Evolutionary conservation across 805 yeast genomes (phyloP).

Genomic region (Torulaspora indica): DNA sequence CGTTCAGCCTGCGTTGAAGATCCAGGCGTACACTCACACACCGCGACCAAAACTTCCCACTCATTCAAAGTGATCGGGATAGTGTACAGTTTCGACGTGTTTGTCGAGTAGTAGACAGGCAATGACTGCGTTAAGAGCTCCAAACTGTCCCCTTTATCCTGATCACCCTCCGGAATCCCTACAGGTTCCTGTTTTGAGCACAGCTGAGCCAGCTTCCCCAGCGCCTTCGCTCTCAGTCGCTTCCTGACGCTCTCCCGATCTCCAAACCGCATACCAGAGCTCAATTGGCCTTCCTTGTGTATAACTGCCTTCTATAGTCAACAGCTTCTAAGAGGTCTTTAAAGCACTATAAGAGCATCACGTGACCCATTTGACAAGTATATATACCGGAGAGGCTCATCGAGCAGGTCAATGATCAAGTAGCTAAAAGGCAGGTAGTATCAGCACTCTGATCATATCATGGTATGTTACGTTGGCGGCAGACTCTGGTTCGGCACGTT

Average conservation of each 20-base stretch:
- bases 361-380: neutral
- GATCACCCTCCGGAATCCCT: neutral
- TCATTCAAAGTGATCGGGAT: constrained; percentile 49
- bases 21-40: constrained; percentile 40
- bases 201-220: constrained; percentile 22
- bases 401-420: neutral
- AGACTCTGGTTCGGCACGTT: neutral
- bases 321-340: too few species aligned
- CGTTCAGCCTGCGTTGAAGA: constrained; percentile 38
- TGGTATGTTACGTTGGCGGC: constrained; percentile 1
- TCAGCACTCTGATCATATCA: neutral
- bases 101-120: constrained; percentile 29
- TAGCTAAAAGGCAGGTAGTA: neutral
- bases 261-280: constrained; percentile 13
- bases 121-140: constrained; percentile 24
- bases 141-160: constrained; percentile 3
- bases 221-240: constrained; percentile 26
- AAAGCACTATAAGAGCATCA: neutral
- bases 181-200: constrained; percentile 6
- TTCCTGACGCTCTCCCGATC: constrained; percentile 7
- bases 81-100: constrained; percentile 27
- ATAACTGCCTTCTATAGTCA: too few species aligned
- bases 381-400: too few species aligned
- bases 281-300: neutral
- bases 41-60: constrained; percentile 49